phyloP scores from a whole-genome alignment of 1,284 basidiomycete species.

The Quambalaria eucalypti region DNA sequence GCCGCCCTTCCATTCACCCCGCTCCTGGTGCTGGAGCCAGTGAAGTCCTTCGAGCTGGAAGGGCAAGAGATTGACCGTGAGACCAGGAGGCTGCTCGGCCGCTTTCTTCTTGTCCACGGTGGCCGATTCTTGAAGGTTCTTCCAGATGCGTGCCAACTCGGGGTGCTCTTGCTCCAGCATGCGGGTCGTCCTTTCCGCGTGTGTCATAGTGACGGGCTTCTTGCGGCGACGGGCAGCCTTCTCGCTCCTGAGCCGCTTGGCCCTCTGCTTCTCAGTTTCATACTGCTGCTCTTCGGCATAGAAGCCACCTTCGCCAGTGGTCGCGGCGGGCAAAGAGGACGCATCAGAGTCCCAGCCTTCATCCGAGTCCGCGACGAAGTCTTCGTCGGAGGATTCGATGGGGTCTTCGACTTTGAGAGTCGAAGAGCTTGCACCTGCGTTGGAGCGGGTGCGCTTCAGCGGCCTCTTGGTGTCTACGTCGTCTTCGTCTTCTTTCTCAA shows the following conservation, averaged over 20 bases:
- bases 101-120: conserved; percentile 48
- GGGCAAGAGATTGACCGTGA: conserved; percentile 55
- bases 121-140: conserved; percentile 63
- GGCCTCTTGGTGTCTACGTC: too few species aligned
- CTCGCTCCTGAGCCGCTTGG: conserved; percentile 18
- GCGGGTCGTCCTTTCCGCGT: conserved; percentile 6
- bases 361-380: neutral
- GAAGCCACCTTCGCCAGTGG: conserved; percentile 4
- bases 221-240: neutral
- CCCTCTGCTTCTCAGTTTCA: conserved; percentile 35
- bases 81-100: conserved; percentile 60
- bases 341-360: neutral
- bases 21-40: conserved; percentile 95
- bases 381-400: conserved; percentile 3
- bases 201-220: neutral
- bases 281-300: conserved; percentile 20
- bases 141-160: conserved; percentile 79
- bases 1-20: conserved; percentile 77
- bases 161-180: conserved; percentile 47
- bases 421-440: too few species aligned
- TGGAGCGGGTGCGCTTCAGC: too few species aligned
- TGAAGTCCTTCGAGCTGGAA: conserved; percentile 82
- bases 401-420: neutral
- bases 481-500: neutral
- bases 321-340: neutral